Conservation (phyloP, 257 asterid species). For the Salvia rosmarinus region DNA sequence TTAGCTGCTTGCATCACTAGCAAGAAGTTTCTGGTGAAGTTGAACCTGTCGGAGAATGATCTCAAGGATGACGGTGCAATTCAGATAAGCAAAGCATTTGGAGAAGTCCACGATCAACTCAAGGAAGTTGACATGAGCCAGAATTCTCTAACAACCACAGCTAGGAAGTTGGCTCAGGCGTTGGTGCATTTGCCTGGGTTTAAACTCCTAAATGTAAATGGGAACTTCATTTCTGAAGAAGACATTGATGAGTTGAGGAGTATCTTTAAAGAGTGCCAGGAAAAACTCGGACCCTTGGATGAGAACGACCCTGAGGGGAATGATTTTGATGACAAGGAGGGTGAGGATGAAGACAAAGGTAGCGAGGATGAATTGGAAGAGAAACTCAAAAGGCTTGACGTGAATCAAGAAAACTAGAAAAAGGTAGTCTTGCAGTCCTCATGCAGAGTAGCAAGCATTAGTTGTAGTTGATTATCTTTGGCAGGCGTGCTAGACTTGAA, state of each 20-base stretch:
- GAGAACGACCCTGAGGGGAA: constrained; percentile 91
- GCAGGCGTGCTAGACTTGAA: constrained; percentile 24
- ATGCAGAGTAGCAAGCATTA: constrained; percentile 25
- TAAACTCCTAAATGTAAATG: constrained; percentile 62
- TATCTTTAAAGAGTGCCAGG: constrained; percentile 62
- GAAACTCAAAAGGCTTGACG: constrained; percentile 70
- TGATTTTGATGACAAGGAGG: constrained; percentile 66
- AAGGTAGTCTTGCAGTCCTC: constrained; percentile 10
- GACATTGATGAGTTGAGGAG: constrained; percentile 78
- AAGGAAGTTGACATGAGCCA: constrained; percentile 78
- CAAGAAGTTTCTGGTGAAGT: constrained; percentile 62
- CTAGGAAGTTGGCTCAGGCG: constrained; percentile 62
- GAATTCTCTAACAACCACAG: constrained; percentile 66
- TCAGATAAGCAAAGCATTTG: constrained; percentile 64
- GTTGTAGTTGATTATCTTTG: constrained; percentile 35
- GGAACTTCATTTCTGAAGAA: constrained; percentile 85
- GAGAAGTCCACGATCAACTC: constrained; percentile 60
- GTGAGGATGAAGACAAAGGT: constrained; percentile 65
- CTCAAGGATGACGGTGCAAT: constrained; percentile 86
- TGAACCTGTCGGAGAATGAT: constrained; percentile 82
- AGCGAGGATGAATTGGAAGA: constrained; percentile 68
- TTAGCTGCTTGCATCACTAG: constrained; percentile 63
- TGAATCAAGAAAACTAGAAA: constrained; percentile 49
- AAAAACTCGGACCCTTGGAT: constrained; percentile 78
- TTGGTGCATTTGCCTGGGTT: constrained; percentile 65